A percentile compares a stretch with the other conserved stretches of the same genome.
Evolutionary conservation across 2,329 filamentous ascomycete species (phyloP).

Genomic region (Botrytis medusae): DNA sequence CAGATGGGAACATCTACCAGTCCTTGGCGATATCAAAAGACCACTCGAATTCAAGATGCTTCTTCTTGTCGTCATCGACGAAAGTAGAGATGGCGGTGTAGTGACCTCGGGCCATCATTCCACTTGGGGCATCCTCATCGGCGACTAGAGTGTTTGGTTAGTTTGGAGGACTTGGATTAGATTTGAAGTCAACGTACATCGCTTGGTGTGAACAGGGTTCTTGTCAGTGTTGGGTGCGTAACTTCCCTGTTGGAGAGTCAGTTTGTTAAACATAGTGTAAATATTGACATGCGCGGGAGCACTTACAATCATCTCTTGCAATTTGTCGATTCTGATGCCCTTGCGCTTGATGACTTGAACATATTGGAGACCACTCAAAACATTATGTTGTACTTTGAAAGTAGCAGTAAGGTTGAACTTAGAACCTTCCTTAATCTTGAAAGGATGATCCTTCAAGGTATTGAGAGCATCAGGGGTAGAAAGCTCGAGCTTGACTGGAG

Average conservation of each 20-base stretch:
- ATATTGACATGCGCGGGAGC: neutral
- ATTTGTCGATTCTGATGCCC: constrained; percentile 84
- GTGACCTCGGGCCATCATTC: constrained; percentile 85
- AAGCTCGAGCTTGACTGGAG: constrained; percentile 87
- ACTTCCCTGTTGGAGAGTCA: constrained; percentile 62
- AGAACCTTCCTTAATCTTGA: constrained; percentile 94
- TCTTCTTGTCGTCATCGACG: constrained; percentile 90
- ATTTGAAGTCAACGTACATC: constrained; percentile 62
- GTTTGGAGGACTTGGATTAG: neutral
- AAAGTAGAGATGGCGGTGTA: constrained; percentile 91
- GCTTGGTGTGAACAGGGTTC: constrained; percentile 83
- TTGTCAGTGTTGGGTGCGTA: constrained; percentile 91
- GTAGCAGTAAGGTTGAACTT: constrained; percentile 91
- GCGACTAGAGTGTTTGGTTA: constrained; percentile 58
- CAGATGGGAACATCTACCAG: constrained; percentile 58
- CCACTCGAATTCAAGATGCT: constrained; percentile 92
- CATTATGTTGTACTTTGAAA: constrained; percentile 96
- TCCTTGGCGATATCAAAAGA: constrained; percentile 96
- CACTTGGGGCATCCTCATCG: constrained; percentile 86
- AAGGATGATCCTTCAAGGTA: constrained; percentile 84
- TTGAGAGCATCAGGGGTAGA: constrained; percentile 70
- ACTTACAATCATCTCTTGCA: constrained; percentile 95
- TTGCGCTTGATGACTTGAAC: constrained; percentile 91
- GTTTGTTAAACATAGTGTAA: neutral
- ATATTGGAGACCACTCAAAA: constrained; percentile 93